Percentiles rank a stretch among this genome's conserved stretches.
Evolutionary conservation across 352 stramenopile species (phyloP).

Genomic region (Phytophthora tentaculata): DNA sequence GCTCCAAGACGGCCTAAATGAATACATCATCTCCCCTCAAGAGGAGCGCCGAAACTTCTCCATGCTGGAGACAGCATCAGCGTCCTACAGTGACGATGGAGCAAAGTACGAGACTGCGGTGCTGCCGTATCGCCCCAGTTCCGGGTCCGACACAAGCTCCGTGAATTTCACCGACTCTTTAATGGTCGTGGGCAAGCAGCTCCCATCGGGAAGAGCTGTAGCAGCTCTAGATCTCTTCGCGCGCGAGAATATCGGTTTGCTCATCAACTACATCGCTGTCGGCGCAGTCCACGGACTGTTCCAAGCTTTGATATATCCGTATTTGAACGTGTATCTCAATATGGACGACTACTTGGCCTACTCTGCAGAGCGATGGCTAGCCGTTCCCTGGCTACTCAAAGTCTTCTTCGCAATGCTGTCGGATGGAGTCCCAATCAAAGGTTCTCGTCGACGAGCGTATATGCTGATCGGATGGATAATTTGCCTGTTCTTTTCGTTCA

Average conservation of each 20-base stretch:
- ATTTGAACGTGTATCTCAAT: conserved; percentile 79
- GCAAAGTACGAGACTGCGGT: conserved; percentile 33
- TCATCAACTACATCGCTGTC: conserved; percentile 63
- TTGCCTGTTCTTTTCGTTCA: conserved; percentile 53
- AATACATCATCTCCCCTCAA: conserved; percentile 34
- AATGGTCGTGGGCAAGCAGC: conserved; percentile 31
- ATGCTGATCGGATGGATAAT: conserved; percentile 59
- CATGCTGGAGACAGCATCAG: conserved; percentile 45
- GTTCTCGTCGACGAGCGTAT: conserved; percentile 52
- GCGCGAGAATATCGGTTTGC: conserved; percentile 47
- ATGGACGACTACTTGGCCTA: conserved; percentile 70
- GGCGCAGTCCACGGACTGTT: conserved; percentile 63
- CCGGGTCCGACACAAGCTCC: conserved; percentile 29
- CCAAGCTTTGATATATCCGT: conserved; percentile 64
- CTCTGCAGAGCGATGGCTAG: conserved; percentile 56
- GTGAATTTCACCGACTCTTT: conserved; percentile 43
- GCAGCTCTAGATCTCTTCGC: conserved; percentile 44
- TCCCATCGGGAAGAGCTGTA: conserved; percentile 25
- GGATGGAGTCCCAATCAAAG: conserved; percentile 56
- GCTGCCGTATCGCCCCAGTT: conserved; percentile 39
- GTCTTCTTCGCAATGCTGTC: conserved; percentile 52
- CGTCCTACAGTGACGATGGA: conserved; percentile 26
- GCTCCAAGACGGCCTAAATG: conserved; percentile 15
- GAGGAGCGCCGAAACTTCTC: conserved; percentile 40
- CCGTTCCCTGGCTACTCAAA: conserved; percentile 70